Percentiles rank a stretch among this genome's conserved stretches.
Conservation (phyloP, 2,329 filamentous ascomycete genomes). For the Hortaea sp. region DNA sequence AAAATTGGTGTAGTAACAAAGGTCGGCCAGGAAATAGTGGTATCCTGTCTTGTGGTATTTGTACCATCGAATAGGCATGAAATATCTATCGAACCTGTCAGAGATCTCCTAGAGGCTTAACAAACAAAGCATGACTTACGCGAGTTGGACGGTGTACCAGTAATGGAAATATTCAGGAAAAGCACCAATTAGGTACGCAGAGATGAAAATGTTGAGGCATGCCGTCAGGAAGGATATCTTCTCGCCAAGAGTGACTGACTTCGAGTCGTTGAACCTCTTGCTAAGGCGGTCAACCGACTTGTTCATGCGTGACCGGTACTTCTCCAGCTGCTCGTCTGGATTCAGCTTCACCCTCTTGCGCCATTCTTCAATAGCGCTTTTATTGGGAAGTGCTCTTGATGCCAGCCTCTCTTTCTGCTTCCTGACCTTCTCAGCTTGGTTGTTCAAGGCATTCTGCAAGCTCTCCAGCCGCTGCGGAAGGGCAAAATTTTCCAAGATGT, state of each 20-base stretch:
- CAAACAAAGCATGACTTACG: slow-evolving; percentile 11
- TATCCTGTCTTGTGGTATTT: slow-evolving; percentile 86
- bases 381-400: slow-evolving; percentile 65
- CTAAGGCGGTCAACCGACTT: slow-evolving; percentile 79
- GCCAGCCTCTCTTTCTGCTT: slow-evolving; percentile 73
- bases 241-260: slow-evolving; percentile 77
- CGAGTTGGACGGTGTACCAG: slow-evolving; percentile 56
- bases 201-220: slow-evolving; percentile 95
- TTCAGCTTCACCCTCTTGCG: slow-evolving; percentile 66
- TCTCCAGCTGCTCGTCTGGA: slow-evolving; percentile 84
- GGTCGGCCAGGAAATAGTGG: slow-evolving; percentile 92
- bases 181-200: slow-evolving; percentile 83
- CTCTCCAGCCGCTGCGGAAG: slow-evolving; percentile 84
- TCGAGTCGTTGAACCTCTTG: slow-evolving; percentile 78
- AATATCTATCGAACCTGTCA: slow-evolving; percentile 51
- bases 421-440: slow-evolving; percentile 75
- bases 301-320: slow-evolving; percentile 80
- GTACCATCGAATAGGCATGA: slow-evolving; percentile 92
- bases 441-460: slow-evolving; percentile 70
- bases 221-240: slow-evolving; percentile 95
- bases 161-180: slow-evolving; percentile 77
- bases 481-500: slow-evolving; percentile 86
- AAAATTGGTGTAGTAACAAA: slow-evolving; percentile 97
- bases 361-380: slow-evolving; percentile 86
- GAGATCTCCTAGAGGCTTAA: not conserved